Evolutionary conservation across 768 basidiomycete species (phyloP).

Genomic region (Grammothele lineata): DNA sequence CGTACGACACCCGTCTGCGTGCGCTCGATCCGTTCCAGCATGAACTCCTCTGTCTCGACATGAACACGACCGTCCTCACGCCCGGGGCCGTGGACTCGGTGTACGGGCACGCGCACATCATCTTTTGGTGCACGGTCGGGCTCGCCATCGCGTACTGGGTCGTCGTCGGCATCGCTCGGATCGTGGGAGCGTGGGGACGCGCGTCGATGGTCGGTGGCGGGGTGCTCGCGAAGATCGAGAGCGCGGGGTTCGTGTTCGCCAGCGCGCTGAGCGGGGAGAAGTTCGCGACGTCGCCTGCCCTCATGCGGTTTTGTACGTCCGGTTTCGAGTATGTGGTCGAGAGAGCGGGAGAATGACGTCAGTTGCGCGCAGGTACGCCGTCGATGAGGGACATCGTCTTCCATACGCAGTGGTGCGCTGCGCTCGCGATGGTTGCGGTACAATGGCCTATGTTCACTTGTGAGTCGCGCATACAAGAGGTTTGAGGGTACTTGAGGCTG

Average conservation of each 20-base stretch:
- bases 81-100: slow-evolving; percentile 50
- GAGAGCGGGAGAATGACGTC: slow-evolving; percentile 9
- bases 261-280: slow-evolving; percentile 93
- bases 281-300: slow-evolving; percentile 76
- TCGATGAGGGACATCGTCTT: slow-evolving; percentile 89
- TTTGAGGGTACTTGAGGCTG: too few species aligned
- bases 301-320: slow-evolving; percentile 82
- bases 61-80: slow-evolving; percentile 71
- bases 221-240: slow-evolving; percentile 70
- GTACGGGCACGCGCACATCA: slow-evolving; percentile 62
- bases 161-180: slow-evolving; percentile 73
- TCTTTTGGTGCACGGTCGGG: slow-evolving; percentile 72
- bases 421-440: slow-evolving; percentile 89
- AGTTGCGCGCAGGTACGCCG: slow-evolving; percentile 72
- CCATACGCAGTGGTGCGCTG: slow-evolving; percentile 90
- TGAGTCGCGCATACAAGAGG: too few species aligned
- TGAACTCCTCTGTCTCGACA: slow-evolving; percentile 79
- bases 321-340: slow-evolving; percentile 1
- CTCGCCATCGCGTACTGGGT: slow-evolving; percentile 80
- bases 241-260: slow-evolving; percentile 83
- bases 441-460: slow-evolving; percentile 93
- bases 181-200: slow-evolving; percentile 82
- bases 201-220: slow-evolving; percentile 58
- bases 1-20: slow-evolving; percentile 77
- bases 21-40: slow-evolving; percentile 84